Base-by-base conservation (phyloP, 768 basidiomycete genomes). In the Naematelia encephala region DNA sequence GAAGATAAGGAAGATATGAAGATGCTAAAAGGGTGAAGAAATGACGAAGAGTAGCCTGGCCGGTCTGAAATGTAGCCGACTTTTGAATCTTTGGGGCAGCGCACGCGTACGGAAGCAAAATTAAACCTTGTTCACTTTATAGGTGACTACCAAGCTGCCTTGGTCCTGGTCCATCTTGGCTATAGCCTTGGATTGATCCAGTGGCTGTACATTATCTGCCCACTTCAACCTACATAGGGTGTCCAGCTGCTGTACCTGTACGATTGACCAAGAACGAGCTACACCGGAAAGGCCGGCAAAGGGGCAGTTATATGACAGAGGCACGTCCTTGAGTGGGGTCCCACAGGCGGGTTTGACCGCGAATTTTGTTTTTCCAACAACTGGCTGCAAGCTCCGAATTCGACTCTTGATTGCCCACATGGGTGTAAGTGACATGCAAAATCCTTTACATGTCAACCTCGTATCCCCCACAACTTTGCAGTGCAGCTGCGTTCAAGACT, bases 361-460 rank as follows among this genome's bases (percentile, higher is more conserved):
- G 8, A 8, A 8, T 8, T 16, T 39, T 39, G 34, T 39, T 39
- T 39, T 39, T 39, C 34, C 34, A 39, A 39, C 34, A 16, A 39
- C 34, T 39, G 34, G 34, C 34, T 39, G 8, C 8, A 16, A 39
- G 34, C 34, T 39, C 34, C 34, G 34, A 39, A 39, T 39, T 39
- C 34, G 34, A 39, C 34, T 8, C 16, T 16, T 19, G 48, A 22
- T 49, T 14, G 48, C 48, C 48, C 22, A 49, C 27, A 23, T 23
- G 48, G 48, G 16, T 49, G 5, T 23, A 49, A 47, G 22, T 26
- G 19, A 49, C 44, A 27, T 49, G 34, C 34, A 39, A 39, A 39
- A 39, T 39, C 8, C 16, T 39, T 39, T 8, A 39, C 34, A 39
- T 16, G 34, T 39, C 34, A 16, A 39, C 34, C 8, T 39, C 16